A percentile compares a stretch with the other conserved stretches of the same genome.
Evolutionary conservation across 352 stramenopile species (phyloP).

Genomic region (Globisporangium radiosum): DNA sequence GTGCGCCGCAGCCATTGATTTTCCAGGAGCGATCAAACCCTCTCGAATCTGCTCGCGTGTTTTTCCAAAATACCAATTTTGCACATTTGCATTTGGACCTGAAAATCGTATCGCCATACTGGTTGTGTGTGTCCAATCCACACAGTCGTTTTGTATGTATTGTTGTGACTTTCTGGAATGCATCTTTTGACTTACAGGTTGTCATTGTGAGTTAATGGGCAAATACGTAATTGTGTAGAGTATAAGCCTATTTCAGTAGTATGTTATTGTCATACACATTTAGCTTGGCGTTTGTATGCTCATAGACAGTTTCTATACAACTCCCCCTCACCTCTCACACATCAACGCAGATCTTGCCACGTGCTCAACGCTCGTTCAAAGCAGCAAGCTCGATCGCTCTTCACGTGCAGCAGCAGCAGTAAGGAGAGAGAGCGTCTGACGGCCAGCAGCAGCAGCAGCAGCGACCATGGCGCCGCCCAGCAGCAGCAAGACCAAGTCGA

Average conservation of each 20-base stretch:
- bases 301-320: no score
- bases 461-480: conserved; percentile 28
- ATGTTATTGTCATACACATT: no score
- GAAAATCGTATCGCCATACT: no score
- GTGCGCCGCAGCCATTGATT: conserved; percentile 44
- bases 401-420: background rate
- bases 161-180: no score
- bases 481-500: conserved; percentile 30
- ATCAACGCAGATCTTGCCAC: conserved; percentile 5
- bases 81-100: background rate
- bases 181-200: no score
- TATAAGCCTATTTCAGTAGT: no score
- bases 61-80: background rate
- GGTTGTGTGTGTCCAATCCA: no score
- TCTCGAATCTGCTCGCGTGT: background rate
- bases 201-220: no score
- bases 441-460: background rate
- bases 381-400: background rate
- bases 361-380: background rate
- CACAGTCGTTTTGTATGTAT: no score
- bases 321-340: background rate
- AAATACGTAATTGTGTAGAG: no score
- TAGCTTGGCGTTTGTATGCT: no score
- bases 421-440: background rate
- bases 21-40: background rate